Conservation (phyloP, 2,329 filamentous ascomycete genomes). For the Alternaria sp. region DNA sequence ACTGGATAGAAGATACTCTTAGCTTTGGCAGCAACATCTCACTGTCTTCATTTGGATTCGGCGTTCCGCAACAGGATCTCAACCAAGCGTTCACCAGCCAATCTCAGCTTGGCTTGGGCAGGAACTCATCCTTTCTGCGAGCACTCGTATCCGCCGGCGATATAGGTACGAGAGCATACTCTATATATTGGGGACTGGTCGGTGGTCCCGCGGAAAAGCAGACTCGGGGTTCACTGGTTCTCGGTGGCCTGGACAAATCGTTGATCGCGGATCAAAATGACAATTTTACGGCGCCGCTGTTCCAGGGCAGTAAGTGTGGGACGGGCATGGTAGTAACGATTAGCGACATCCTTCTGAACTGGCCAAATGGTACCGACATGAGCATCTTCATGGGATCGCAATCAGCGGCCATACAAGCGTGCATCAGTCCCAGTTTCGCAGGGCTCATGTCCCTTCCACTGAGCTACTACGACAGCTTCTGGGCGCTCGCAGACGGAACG, state of each 20-base stretch:
- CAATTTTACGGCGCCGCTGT: conserved; percentile 29
- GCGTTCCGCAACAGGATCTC: conserved; percentile 22
- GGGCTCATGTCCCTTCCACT: conserved; percentile 26
- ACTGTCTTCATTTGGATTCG: conserved; percentile 24
- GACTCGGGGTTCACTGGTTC: conserved; percentile 36
- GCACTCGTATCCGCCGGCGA: conserved; percentile 32
- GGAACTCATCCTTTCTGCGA: conserved; percentile 45
- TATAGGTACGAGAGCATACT: conserved; percentile 44
- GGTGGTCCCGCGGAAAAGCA: conserved; percentile 30
- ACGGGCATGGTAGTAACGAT: conserved; percentile 44
- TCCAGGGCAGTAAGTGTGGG: conserved; percentile 25
- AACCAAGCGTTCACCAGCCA: conserved; percentile 24
- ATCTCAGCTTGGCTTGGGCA: conserved; percentile 39
- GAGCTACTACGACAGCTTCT: conserved; percentile 26
- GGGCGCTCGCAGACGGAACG: conserved; percentile 24
- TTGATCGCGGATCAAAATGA: conserved; percentile 24
- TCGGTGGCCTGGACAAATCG: conserved; percentile 38
- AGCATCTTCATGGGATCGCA: conserved; percentile 38
- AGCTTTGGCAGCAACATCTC: conserved; percentile 19
- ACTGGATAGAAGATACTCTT: conserved; percentile 23
- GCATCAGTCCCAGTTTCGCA: conserved; percentile 26
- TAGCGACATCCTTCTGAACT: conserved; percentile 45
- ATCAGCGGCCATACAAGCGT: conserved; percentile 29
- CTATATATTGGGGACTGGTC: conserved; percentile 46
- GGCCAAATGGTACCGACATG: conserved; percentile 44